These are phyloP conservation scores for Lodderomyces orthopsilosis DNA, from an alignment of 1,139 yeast species.

Conservation along the genomic window DNA sequence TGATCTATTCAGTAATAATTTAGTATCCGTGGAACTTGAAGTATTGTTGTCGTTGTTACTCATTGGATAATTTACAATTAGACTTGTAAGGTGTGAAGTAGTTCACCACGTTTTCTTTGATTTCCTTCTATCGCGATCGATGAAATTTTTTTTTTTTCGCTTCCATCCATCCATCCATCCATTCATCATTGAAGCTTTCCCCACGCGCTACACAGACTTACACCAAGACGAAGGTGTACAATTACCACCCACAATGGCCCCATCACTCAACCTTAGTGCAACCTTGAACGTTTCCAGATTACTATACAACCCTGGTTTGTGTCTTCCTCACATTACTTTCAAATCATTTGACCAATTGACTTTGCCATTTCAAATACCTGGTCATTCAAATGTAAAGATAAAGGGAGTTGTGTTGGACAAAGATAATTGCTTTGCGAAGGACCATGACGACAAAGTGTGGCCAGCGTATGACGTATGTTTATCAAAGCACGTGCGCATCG, in stretches of 20 bases:
- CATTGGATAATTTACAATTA: constrained; percentile 1
- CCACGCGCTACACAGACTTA: no score
- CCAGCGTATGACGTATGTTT: constrained; percentile 52
- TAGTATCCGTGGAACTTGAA: constrained; percentile 3
- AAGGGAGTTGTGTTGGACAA: constrained; percentile 87
- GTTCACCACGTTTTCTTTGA: not conserved
- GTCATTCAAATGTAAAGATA: constrained; percentile 35
- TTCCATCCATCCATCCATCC: not conserved
- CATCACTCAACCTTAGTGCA: constrained; percentile 61
- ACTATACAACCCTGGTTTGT: constrained; percentile 60
- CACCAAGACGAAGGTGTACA: no score
- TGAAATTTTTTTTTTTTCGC: not conserved
- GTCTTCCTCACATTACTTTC: constrained; percentile 65
- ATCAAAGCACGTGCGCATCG: not conserved
- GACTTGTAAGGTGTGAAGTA: not conserved
- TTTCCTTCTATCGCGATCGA: not conserved
- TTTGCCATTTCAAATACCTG: constrained; percentile 41
- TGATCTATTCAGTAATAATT: constrained; percentile 13
- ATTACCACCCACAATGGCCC: not conserved
- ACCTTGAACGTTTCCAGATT: constrained; percentile 65
- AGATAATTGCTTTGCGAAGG: constrained; percentile 91
- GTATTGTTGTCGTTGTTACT: not conserved
- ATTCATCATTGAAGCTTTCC: not conserved
- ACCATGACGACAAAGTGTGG: constrained; percentile 79
- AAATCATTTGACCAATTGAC: constrained; percentile 62